These are phyloP conservation scores for Silene vulgaris DNA, from an alignment of 179 eudicot species.

Conservation along the genomic window DNA sequence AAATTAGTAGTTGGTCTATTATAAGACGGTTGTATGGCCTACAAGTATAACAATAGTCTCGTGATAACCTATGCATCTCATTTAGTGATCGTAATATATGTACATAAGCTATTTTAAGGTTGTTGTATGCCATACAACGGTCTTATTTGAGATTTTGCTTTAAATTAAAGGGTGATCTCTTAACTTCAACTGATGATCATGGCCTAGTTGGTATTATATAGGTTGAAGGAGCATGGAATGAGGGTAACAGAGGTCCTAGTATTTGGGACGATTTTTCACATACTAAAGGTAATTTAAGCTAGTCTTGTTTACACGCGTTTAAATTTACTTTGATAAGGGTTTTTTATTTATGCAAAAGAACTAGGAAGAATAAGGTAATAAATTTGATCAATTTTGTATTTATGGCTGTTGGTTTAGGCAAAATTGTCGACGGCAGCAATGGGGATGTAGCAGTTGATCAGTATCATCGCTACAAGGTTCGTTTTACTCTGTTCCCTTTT, in stretches of 20 bases:
- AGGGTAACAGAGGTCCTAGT: slow-evolving; percentile 70
- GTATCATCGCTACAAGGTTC: slow-evolving; percentile 78
- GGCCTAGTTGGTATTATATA: slow-evolving; percentile 23
- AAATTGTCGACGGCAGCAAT: slow-evolving; percentile 59
- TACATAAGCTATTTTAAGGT: background rate
- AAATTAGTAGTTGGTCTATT: no score
- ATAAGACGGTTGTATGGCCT: no score
- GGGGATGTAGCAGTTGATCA: slow-evolving; percentile 81
- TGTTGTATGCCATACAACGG: background rate
- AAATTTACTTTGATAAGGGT: background rate
- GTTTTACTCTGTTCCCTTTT: background rate
- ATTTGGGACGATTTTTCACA: slow-evolving; percentile 75
- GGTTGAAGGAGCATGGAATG: slow-evolving; percentile 78
- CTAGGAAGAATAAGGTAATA: background rate
- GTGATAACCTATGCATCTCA: no score
- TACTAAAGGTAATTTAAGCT: slow-evolving; percentile 35
- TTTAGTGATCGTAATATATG: background rate
- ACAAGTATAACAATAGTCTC: no score
- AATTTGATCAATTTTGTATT: slow-evolving; percentile 1
- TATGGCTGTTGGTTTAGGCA: slow-evolving; percentile 38
- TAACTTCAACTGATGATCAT: background rate
- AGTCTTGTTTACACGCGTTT: background rate
- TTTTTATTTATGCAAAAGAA: background rate
- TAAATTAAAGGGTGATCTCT: background rate
- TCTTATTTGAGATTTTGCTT: background rate